phyloP scores from a whole-genome alignment of 306 rosid species.

The Trichosanthes cucumerina region DNA sequence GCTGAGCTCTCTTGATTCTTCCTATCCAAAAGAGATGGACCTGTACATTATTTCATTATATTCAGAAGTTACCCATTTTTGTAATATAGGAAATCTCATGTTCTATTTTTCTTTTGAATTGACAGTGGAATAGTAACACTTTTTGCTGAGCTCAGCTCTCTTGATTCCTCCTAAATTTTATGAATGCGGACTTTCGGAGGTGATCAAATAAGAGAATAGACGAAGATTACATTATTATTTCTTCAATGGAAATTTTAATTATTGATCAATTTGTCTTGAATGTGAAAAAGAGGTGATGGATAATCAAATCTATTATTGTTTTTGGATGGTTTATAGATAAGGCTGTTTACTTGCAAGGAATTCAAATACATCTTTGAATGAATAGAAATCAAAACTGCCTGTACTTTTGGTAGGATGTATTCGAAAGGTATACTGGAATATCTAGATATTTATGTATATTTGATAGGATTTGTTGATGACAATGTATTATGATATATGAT shows the following conservation, averaged over 20 bases:
- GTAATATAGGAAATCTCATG: not conserved
- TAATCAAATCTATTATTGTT: not conserved
- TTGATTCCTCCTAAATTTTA: not conserved
- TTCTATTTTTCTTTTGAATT: not conserved
- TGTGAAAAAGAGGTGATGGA: not conserved
- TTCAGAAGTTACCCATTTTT: not conserved
- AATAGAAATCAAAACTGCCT: no score
- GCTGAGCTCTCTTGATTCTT: slow-evolving; percentile 58
- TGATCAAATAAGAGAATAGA: not conserved
- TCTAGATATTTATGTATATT: no score
- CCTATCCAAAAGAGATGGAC: not conserved
- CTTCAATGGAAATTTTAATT: not conserved
- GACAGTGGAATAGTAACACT: not conserved
- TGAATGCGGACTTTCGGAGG: not conserved
- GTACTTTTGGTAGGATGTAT: no score
- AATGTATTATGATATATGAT: not conserved
- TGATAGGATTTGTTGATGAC: not conserved
- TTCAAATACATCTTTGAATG: not conserved
- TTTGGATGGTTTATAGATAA: no score
- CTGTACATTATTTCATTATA: not conserved
- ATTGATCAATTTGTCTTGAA: not conserved
- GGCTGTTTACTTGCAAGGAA: not conserved
- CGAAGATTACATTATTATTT: not conserved
- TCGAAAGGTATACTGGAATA: no score
- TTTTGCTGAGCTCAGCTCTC: not conserved